A percentile compares a stretch with the other conserved stretches of the same genome.
phyloP scores from a whole-genome alignment of 2,329 filamentous ascomycete genomes.

The Aureobasidium zeae region DNA sequence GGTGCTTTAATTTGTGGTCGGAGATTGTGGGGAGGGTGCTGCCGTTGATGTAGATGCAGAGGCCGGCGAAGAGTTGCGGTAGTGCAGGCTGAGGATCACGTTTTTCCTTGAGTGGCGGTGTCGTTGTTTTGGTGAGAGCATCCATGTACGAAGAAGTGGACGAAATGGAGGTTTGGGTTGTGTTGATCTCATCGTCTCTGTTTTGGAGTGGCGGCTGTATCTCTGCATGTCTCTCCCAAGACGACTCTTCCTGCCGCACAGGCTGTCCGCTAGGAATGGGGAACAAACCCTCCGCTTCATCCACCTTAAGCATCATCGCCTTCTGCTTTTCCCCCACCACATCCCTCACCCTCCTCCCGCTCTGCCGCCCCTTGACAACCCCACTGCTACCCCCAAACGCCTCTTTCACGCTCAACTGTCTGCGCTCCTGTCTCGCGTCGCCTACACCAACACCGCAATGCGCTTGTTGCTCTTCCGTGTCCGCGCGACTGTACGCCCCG shows the following conservation, averaged over 20 bases:
- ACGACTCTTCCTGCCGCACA: neutral
- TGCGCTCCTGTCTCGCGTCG: too few species aligned
- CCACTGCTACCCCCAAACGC: conserved; percentile 19
- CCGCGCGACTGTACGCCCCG: too few species aligned
- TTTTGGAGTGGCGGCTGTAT: too few species aligned
- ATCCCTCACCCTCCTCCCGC: neutral
- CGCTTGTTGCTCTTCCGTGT: too few species aligned
- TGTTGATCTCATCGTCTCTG: too few species aligned
- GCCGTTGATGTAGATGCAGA: conserved; percentile 79
- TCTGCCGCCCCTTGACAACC: conserved; percentile 7
- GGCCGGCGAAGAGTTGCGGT: conserved; percentile 52
- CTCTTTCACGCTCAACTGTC: conserved; percentile 36
- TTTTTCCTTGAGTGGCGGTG: too few species aligned
- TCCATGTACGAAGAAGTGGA: too few species aligned
- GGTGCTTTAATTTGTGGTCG: conserved; percentile 74
- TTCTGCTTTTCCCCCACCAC: conserved; percentile 17
- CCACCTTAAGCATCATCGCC: conserved; percentile 18
- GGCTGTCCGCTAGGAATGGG: conserved; percentile 6
- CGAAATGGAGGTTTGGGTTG: too few species aligned
- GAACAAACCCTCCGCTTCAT: conserved; percentile 3
- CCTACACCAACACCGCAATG: too few species aligned
- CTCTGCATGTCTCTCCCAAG: too few species aligned
- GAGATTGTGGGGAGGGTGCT: conserved; percentile 73
- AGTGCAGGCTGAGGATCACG: too few species aligned
- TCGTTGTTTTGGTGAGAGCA: too few species aligned